Percentiles rank a stretch among this genome's conserved stretches.
phyloP scores from a whole-genome alignment of 73 alveolate species.

The Stentor roeselii region DNA sequence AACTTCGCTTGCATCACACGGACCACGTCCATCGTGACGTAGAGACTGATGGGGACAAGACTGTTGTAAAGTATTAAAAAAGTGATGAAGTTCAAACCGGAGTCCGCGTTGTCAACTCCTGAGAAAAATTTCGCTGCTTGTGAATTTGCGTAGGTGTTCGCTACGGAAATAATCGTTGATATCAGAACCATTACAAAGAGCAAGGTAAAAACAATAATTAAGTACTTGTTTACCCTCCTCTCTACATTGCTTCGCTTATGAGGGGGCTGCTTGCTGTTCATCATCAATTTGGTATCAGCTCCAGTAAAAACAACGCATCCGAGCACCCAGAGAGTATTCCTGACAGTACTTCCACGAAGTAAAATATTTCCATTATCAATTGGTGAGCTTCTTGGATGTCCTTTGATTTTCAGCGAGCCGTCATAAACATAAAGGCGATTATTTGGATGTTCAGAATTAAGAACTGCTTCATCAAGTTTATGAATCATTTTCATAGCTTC shows the following conservation, averaged over 20 bases:
- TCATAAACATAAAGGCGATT: conserved; percentile 55
- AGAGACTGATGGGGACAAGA: conserved; percentile 81
- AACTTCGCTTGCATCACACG: conserved; percentile 58
- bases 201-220: conserved; percentile 18
- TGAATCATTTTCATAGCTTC: conserved; percentile 23
- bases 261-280: conserved; percentile 47
- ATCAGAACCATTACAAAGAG: not conserved
- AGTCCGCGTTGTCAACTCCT: not conserved
- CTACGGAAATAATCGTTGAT: conserved; percentile 5
- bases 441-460: conserved; percentile 63
- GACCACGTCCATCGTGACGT: conserved; percentile 74
- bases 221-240: not conserved
- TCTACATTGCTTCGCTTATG: conserved; percentile 19
- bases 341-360: conserved; percentile 41
- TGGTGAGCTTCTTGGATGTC: conserved; percentile 49
- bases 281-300: conserved; percentile 74
- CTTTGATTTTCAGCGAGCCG: conserved; percentile 57
- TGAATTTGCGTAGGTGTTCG: not conserved
- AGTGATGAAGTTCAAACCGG: conserved; percentile 41
- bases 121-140: not conserved
- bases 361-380: conserved; percentile 24
- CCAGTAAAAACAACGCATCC: conserved; percentile 65
- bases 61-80: conserved; percentile 68
- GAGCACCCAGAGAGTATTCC: conserved; percentile 70
- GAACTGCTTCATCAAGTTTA: conserved; percentile 31